Percentiles rank a stretch among this genome's conserved stretches.
Conservation (phyloP, 768 basidiomycete species). For the Russula emetica region DNA sequence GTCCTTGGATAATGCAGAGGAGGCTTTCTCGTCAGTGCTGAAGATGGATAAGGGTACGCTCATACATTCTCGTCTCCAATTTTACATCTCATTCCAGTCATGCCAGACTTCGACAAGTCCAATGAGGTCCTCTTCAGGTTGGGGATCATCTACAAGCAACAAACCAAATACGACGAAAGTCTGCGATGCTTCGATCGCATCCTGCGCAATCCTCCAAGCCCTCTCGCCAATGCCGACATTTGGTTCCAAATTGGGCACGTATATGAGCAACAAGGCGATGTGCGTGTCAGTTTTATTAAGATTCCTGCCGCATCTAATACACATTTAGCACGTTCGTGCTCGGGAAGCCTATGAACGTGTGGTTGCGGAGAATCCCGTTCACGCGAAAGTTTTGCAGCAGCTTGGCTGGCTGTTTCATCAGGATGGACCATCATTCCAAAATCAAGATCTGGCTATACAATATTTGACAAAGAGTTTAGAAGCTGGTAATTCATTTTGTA, state of each 20-base stretch:
- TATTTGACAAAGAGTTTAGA: constrained; percentile 94
- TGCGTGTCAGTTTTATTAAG: constrained; percentile 38
- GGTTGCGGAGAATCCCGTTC: constrained; percentile 84
- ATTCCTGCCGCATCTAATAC: constrained; percentile 24
- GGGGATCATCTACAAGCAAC: constrained; percentile 99
- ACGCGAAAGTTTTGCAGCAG: constrained; percentile 96
- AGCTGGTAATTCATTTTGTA: constrained; percentile 63
- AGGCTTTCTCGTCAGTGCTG: constrained; percentile 94
- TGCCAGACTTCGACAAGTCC: constrained; percentile 91
- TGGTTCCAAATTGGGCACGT: constrained; percentile 99
- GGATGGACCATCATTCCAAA: constrained; percentile 90
- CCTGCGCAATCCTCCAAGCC: constrained; percentile 90
- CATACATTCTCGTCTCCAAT: not conserved
- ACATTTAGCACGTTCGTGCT: constrained; percentile 71
- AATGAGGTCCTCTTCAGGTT: constrained; percentile 98
- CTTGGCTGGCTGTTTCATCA: constrained; percentile 98
- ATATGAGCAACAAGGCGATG: constrained; percentile 95
- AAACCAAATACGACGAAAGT: constrained; percentile 86
- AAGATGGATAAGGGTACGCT: constrained; percentile 88
- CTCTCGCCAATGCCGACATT: constrained; percentile 94
- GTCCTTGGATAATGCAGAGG: constrained; percentile 96
- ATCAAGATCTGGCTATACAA: constrained; percentile 89
- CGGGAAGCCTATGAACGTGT: constrained; percentile 97
- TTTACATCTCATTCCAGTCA: not conserved
- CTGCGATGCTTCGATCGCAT: constrained; percentile 95